phyloP scores from a whole-genome alignment of 495 filamentous ascomycete species.

The Neurospora sp. region DNA sequence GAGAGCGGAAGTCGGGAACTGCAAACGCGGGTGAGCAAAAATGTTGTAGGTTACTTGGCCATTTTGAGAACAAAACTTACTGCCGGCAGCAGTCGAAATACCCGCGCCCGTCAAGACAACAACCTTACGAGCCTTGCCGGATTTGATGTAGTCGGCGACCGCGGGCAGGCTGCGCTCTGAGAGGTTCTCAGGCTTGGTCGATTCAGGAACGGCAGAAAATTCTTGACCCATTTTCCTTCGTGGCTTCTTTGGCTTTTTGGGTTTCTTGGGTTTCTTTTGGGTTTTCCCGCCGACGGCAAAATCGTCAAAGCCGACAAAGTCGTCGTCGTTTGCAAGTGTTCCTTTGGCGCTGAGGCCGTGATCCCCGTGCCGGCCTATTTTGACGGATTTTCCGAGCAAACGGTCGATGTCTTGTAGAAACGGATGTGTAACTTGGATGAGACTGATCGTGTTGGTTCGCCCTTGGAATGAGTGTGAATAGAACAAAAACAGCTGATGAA shows the following conservation, averaged over 20 bases:
- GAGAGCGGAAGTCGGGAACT: constrained; percentile 67
- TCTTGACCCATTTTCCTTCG: constrained; percentile 36
- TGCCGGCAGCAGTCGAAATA: constrained; percentile 49
- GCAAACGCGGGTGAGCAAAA: background rate
- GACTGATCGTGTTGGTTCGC: background rate
- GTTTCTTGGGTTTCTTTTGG: constrained; percentile 13
- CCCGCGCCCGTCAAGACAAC: constrained; percentile 72
- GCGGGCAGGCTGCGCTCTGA: constrained; percentile 55
- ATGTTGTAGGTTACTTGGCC: background rate
- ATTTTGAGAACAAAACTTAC: constrained; percentile 20
- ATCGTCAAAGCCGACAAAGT: constrained; percentile 2
- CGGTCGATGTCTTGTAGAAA: background rate
- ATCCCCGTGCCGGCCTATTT: constrained; percentile 16
- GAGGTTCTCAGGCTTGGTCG: constrained; percentile 53
- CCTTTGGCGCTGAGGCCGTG: constrained; percentile 7
- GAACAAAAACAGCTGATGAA: background rate
- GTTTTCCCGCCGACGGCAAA: constrained; percentile 2
- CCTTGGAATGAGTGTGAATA: background rate
- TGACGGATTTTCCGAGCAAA: constrained; percentile 2
- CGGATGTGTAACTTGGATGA: background rate
- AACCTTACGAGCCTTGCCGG: constrained; percentile 53
- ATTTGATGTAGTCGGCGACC: constrained; percentile 65
- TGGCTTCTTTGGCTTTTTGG: constrained; percentile 13
- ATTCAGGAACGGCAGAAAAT: constrained; percentile 48
- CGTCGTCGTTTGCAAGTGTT: constrained; percentile 4